Percentiles rank a stretch among this genome's conserved stretches.
phyloP scores from a whole-genome alignment of 768 basidiomycete species.

The Phallus indusiatus region DNA sequence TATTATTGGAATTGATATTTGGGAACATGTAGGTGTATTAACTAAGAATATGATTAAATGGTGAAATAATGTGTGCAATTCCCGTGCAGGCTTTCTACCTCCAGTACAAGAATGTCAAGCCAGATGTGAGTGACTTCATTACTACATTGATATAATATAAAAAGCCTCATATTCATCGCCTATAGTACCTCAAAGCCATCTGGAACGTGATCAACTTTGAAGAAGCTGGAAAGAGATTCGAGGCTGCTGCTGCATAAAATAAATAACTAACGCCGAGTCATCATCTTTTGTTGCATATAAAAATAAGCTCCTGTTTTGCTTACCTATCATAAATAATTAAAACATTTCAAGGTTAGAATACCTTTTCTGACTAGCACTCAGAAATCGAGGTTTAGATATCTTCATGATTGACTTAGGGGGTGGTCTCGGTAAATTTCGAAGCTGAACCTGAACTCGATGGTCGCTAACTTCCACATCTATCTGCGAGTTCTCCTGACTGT shows the following conservation, averaged over 20 bases:
- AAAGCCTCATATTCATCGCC: not conserved
- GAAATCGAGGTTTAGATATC: not conserved
- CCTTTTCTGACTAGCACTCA: not conserved
- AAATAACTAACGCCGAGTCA: not conserved
- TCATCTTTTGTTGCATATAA: not conserved
- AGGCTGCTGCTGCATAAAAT: constrained; percentile 23
- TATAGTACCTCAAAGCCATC: constrained; percentile 85
- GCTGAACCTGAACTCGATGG: not conserved
- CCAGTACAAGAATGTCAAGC: constrained; percentile 88
- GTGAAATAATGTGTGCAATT: not conserved
- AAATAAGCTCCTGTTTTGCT: not conserved
- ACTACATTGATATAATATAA: not conserved
- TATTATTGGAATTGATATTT: constrained; percentile 93
- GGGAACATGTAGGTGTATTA: constrained; percentile 69
- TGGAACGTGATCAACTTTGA: constrained; percentile 97
- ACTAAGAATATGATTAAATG: not conserved
- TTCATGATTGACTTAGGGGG: not conserved
- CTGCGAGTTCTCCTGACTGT: not conserved
- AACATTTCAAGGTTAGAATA: not conserved
- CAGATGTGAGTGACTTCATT: constrained; percentile 52
- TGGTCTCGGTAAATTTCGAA: not conserved
- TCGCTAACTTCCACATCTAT: not conserved
- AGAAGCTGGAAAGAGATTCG: constrained; percentile 64
- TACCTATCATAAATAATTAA: not conserved
- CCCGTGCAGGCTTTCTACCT: constrained; percentile 54